A percentile compares a stretch with the other conserved stretches of the same genome.
Conservation (phyloP, 805 yeast species). For the Nakazawaea wyomingensis region DNA sequence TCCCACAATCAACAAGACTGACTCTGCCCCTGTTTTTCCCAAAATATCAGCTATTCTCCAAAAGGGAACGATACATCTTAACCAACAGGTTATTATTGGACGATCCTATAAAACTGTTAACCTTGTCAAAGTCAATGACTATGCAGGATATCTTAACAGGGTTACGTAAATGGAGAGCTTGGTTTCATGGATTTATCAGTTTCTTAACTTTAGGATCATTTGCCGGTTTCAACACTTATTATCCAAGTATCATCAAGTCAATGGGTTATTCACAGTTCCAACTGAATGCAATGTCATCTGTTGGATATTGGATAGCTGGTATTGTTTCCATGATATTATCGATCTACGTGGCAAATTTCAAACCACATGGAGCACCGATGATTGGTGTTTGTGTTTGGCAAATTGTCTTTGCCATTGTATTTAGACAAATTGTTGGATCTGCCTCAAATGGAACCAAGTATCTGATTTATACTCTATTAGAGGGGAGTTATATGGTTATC, state of each 20-base stretch:
- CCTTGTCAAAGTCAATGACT: conserved; percentile 5
- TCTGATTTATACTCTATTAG: conserved; percentile 6
- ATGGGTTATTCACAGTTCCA: conserved; percentile 14
- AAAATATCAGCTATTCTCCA: conserved; percentile 37
- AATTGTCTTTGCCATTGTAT: conserved; percentile 5
- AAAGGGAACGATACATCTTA: conserved; percentile 50
- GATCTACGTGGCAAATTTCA: conserved; percentile 2
- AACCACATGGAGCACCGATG: conserved; percentile 10
- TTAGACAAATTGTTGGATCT: conserved; percentile 5
- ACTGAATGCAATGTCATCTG: conserved; percentile 15
- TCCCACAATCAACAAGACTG: conserved; percentile 31
- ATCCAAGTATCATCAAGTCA: conserved; percentile 13
- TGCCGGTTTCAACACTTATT: conserved; percentile 13
- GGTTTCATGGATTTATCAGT: conserved; percentile 10
- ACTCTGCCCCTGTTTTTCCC: conserved; percentile 21
- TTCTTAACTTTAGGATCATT: conserved; percentile 6
- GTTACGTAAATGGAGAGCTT: conserved; percentile 9
- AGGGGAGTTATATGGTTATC: conserved; percentile 8
- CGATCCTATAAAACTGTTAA: conserved; percentile 44
- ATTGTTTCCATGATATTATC: not conserved
- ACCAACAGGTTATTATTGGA: conserved; percentile 57
- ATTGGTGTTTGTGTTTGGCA: conserved; percentile 2
- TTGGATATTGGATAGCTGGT: conserved; percentile 14
- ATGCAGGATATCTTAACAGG: conserved; percentile 4
- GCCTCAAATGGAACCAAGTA: conserved; percentile 4